Evolutionary conservation across 78 protist genomes (phyloP), one percentile per base, ranked within the genome.

Genomic region (Polysphondylium violaceum): DNA sequence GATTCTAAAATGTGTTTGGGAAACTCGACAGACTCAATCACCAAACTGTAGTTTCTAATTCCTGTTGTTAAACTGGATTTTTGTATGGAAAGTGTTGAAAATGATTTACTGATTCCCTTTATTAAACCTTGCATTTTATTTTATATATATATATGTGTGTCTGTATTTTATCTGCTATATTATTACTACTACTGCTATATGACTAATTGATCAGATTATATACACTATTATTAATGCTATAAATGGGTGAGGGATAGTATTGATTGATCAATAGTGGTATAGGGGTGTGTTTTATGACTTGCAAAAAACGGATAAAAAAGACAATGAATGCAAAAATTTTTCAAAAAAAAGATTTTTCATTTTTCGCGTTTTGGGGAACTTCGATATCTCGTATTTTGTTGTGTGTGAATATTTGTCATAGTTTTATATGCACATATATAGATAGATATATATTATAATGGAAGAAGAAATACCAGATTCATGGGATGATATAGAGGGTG

Each of bases 1-100:
- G n/a, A 0, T 5, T 53, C 75, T 38, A 16, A n/a, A 29, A 79
- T 23, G 19, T 55, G 55, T 38, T 47, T n/a, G 64, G 88, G 88
- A 23, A 79, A 40, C 16, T 67, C 76, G 67, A 79, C 61, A 40
- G 77, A 55, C n/a, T 79, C 88, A 17, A 79, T 50, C 21, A 79
- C 69, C 14, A 33, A 21, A 27, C 44, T 6, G 31, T 64, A 64
- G 29, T 76, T n/a, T 61, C 86, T 76, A n/a, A n/a, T n/a, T n/a
- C n/a, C n/a, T n/a, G n/a, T n/a, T n/a, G n/a, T n/a, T n/a, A n/a
- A n/a, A n/a, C n/a, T n/a, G n/a, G n/a, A n/a, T n/a, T 25, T 41
- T 36, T 21, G 7, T 8, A 60, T 0, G 8, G 21, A 29, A 2
- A 60, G 1, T 31, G 5, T 1, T 31, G 41, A 1, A 21, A 29